A percentile compares a stretch with the other conserved stretches of the same genome.
phyloP scores from a whole-genome alignment of 108 stramenopile species.

The Cyclotella sp. region DNA sequence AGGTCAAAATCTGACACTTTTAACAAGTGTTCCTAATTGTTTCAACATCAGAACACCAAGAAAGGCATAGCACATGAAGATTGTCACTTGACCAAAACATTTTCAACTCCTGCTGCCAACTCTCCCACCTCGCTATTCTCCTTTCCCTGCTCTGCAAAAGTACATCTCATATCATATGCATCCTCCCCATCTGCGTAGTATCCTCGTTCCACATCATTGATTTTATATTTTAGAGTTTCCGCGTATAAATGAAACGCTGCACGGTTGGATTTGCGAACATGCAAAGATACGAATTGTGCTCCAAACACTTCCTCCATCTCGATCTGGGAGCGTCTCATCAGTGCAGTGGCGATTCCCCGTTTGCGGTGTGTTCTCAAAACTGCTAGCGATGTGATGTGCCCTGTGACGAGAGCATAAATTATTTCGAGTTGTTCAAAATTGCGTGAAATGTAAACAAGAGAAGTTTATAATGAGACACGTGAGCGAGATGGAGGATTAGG shows the following conservation, averaged over 20 bases:
- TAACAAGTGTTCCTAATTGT: no score
- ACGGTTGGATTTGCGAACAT: slow-evolving; percentile 96
- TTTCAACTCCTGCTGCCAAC: slow-evolving; percentile 13
- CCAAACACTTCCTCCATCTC: slow-evolving; percentile 95
- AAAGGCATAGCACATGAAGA: background rate
- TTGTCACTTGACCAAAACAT: background rate
- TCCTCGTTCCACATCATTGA: slow-evolving; percentile 95
- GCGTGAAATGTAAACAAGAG: background rate
- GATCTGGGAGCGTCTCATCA: slow-evolving; percentile 88
- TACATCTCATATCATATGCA: slow-evolving; percentile 97
- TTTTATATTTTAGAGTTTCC: slow-evolving; percentile 92
- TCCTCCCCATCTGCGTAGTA: slow-evolving; percentile 99
- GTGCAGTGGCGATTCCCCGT: slow-evolving; percentile 91
- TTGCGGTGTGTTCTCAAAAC: slow-evolving; percentile 95
- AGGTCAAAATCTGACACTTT: no score
- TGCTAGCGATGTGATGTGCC: slow-evolving; percentile 99
- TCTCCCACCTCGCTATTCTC: background rate
- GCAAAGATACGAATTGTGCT: slow-evolving; percentile 95
- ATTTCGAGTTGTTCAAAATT: background rate
- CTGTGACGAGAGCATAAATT: slow-evolving; percentile 30
- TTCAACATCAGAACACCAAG: background rate
- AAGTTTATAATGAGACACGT: slow-evolving; percentile 10
- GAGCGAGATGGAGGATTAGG: background rate
- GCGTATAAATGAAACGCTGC: slow-evolving; percentile 98
- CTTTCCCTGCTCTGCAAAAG: slow-evolving; percentile 54